Conservation (phyloP, 805 yeast species). For the Pachysolen tannophilus region DNA sequence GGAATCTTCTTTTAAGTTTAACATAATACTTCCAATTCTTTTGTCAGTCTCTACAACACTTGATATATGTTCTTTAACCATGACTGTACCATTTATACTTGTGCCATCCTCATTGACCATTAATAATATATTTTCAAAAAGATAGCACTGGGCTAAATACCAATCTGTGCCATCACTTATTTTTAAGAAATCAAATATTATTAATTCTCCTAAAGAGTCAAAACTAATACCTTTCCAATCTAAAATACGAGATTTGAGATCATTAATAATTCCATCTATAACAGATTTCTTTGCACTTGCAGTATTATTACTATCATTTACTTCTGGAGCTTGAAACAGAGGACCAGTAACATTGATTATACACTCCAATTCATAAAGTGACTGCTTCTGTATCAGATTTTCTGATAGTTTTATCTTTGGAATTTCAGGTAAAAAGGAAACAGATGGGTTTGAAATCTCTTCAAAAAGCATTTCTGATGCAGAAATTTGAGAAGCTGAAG, state of each 20-base stretch:
- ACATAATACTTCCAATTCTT: neutral
- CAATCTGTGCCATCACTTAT: constrained; percentile 6
- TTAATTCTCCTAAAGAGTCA: constrained; percentile 4
- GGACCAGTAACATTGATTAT: constrained; percentile 5
- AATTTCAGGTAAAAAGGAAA: constrained; percentile 5
- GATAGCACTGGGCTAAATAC: constrained; percentile 1
- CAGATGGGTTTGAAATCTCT: constrained; percentile 1
- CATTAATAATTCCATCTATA: constrained; percentile 5
- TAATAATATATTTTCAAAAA: constrained; percentile 8
- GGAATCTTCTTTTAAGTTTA: constrained; percentile 4
- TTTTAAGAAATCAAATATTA: constrained; percentile 6
- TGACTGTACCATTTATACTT: constrained; percentile 2
- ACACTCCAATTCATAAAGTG: constrained; percentile 1
- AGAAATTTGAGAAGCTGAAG: neutral
- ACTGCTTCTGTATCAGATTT: neutral
- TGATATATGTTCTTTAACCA: constrained; percentile 1
- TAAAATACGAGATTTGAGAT: constrained; percentile 3
- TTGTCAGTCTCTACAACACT: constrained; percentile 3
- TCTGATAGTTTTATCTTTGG: constrained; percentile 1
- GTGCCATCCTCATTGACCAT: neutral
- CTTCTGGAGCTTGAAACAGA: no score
- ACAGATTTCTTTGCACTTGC: neutral
- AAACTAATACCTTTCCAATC: constrained; percentile 10
- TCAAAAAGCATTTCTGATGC: neutral
- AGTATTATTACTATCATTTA: neutral